phyloP scores from a whole-genome alignment of 1,139 yeast genomes.

The Kodamaea alishanica region DNA sequence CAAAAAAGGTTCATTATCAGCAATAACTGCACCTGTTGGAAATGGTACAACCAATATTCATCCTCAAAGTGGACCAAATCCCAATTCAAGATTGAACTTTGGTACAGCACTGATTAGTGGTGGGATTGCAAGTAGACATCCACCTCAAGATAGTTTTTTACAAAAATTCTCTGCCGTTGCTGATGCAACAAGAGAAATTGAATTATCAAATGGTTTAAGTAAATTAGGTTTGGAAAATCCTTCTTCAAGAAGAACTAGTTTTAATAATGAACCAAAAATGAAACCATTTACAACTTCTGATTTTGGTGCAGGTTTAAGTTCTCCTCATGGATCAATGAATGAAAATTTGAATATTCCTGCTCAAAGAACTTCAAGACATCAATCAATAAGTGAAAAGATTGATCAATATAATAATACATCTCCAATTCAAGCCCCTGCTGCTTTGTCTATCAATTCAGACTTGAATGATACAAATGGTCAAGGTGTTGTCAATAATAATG shows the following conservation, averaged over 20 bases:
- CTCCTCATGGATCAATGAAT: conserved; percentile 49
- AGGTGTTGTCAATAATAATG: conserved; percentile 7
- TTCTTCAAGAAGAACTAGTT: conserved; percentile 47
- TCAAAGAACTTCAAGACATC: conserved; percentile 45
- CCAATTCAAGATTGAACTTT: conserved; percentile 28
- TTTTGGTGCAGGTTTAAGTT: conserved; percentile 17
- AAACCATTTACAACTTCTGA: conserved; percentile 17
- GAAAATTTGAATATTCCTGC: conserved; percentile 48
- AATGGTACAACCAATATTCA: conserved; percentile 17
- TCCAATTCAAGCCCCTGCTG: conserved; percentile 48
- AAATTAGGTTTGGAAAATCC: conserved; percentile 29
- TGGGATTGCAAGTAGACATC: conserved; percentile 49
- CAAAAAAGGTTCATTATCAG: conserved; percentile 48
- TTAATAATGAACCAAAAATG: conserved; percentile 27
- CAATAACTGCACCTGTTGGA: conserved; percentile 42
- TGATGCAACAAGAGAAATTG: conserved; percentile 76
- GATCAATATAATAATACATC: conserved; percentile 53
- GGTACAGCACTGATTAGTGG: conserved; percentile 65
- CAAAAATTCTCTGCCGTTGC: conserved; percentile 73
- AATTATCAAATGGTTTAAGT: conserved; percentile 37
- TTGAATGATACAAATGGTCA: conserved; percentile 13
- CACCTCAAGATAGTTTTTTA: conserved; percentile 49
- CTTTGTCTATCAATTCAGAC: conserved; percentile 34
- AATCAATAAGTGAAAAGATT: conserved; percentile 61
- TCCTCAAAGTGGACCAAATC: conserved; percentile 5